Evolutionary conservation across 805 yeast genomes (phyloP).

Genomic region (Candida montana): DNA sequence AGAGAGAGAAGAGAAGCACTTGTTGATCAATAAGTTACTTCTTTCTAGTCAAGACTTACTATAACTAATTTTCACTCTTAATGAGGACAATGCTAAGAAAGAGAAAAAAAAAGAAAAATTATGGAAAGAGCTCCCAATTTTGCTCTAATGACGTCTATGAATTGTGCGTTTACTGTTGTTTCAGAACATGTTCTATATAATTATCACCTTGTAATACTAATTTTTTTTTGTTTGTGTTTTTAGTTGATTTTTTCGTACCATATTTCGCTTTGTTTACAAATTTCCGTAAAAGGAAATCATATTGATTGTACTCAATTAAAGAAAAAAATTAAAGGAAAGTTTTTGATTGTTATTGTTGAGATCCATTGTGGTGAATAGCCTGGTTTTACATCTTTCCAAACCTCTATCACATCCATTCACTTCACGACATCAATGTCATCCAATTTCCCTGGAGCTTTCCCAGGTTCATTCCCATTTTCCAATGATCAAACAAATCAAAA

Average conservation of each 20-base stretch:
- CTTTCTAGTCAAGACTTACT: too few species aligned
- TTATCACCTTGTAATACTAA: background rate
- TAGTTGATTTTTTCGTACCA: background rate
- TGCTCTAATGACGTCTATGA: background rate
- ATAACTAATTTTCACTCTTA: too few species aligned
- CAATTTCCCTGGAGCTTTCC: conserved; percentile 13
- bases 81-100: conserved; percentile 1
- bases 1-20: conserved; percentile 41
- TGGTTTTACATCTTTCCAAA: too few species aligned
- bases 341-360: too few species aligned
- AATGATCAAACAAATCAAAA: background rate
- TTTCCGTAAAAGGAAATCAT: conserved; percentile 6
- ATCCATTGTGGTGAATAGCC: background rate
- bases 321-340: background rate
- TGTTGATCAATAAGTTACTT: conserved; percentile 10
- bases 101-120: background rate
- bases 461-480: conserved; percentile 6
- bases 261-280: conserved; percentile 7
- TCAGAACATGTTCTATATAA: conserved; percentile 1
- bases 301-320: background rate
- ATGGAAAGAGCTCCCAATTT: background rate
- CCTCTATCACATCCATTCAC: too few species aligned
- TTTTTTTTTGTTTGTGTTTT: background rate
- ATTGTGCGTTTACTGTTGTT: background rate
- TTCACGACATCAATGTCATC: conserved; percentile 4